Evolutionary conservation across 1,139 yeast species (phyloP), one percentile per base, ranked within the genome.

Genomic region (Neolecta irregularis): DNA sequence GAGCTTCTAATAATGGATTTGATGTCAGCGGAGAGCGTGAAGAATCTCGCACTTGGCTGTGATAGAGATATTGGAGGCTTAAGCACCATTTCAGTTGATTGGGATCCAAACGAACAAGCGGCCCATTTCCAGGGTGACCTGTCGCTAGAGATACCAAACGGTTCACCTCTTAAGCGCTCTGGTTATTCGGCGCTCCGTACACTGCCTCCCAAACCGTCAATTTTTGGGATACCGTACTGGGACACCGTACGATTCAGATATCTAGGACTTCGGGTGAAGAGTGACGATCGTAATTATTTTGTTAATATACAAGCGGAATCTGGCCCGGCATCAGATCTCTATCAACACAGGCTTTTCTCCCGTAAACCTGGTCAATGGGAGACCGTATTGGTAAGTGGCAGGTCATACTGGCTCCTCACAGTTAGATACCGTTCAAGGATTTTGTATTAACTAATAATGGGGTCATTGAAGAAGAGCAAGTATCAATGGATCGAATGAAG

Each of bases 101-200:
- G 61, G 24, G 48, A 55, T 47, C 58, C 36, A 50, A 51, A 40
- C 41, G 57, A 24, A 39, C 43, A 24, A 2, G 41, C 56, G 32
- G 44, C 47, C 9, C 40, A 44, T 42, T 79, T 79, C 57, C 68
- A 67, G 48, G 93, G 93, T 5, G 68, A 69, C 41, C 60, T 79
- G 46, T 77, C 73, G 52, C 65, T 76, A 46, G 83, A 77, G 46
- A 66, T 78, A 36, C 93, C 93, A 12, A 24, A 21, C 19, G n/a
- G n/a, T n/a, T n/a, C n/a, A n/a, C 13, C 16, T 13, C 13, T 6
- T 13, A 5, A 24, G 15, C 15, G 15, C 15, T 3, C 13, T 5
- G 93, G 93, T 1, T 80, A 80, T 57, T 83, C 92, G 33, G 78
- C 80, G 91, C 77, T 78, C 56, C 66, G 92, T 44, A 78, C 93